Evolutionary conservation across 176 grass and related monocot genomes (phyloP).

Genomic region (sorghum (Sorghum bicolor)): Sorghum_bicolor_NCBIv3 NC_012873.2:3609001-3609500

Average conservation of each 20-base stretch:
- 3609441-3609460: background rate
- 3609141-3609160: background rate
- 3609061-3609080: background rate
- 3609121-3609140: background rate
- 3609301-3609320: background rate
- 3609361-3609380: background rate
- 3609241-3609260: background rate
- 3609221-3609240: conserved; percentile 6
- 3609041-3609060: background rate
- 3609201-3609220: conserved; percentile 5
- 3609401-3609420: background rate
- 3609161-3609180: background rate
- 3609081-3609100: background rate
- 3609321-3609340: background rate
- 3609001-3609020: background rate
- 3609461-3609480: background rate
- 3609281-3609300: background rate
- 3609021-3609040: background rate
- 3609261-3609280: background rate
- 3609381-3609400: background rate
- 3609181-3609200: background rate
- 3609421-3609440: conserved; percentile 9
- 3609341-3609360: background rate
- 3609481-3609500: conserved; percentile 1
- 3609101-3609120: background rate